Evolutionary conservation across 441 rosid genomes (phyloP).

Genomic region (Bruguiera hainesii): DNA sequence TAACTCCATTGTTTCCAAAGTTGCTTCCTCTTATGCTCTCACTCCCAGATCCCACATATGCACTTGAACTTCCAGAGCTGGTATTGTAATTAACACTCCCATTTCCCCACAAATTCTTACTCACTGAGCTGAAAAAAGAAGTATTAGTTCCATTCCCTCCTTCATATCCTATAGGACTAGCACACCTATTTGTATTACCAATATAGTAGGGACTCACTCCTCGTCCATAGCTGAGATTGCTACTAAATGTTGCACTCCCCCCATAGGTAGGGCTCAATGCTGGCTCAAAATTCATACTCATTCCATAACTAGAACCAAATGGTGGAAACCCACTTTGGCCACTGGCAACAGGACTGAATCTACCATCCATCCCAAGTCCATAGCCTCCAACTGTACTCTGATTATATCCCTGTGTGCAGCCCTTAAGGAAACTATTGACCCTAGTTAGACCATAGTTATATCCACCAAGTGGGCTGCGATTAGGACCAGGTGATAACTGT

Average conservation of each 20-base stretch:
- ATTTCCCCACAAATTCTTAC: constrained; percentile 84
- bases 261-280: constrained; percentile 65
- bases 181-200: constrained; percentile 69
- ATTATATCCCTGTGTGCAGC: constrained; percentile 80
- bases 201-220: constrained; percentile 78
- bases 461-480: constrained; percentile 78
- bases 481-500: constrained; percentile 84
- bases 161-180: constrained; percentile 62
- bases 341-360: constrained; percentile 70
- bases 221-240: constrained; percentile 67
- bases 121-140: constrained; percentile 80
- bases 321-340: constrained; percentile 75
- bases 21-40: constrained; percentile 54
- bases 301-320: constrained; percentile 62
- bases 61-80: constrained; percentile 49
- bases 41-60: constrained; percentile 60
- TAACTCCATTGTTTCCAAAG: constrained; percentile 46
- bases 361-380: constrained; percentile 83
- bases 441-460: constrained; percentile 73
- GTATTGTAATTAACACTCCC: constrained; percentile 59
- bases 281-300: constrained; percentile 80
- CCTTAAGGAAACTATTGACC: constrained; percentile 68
- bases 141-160: constrained; percentile 74
- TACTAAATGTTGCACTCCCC: constrained; percentile 54
- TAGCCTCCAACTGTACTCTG: constrained; percentile 73